A percentile compares a stretch with the other conserved stretches of the same genome.
phyloP scores from a whole-genome alignment of 2,329 filamentous ascomycete genomes.

The Diaporthe caulivora region DNA sequence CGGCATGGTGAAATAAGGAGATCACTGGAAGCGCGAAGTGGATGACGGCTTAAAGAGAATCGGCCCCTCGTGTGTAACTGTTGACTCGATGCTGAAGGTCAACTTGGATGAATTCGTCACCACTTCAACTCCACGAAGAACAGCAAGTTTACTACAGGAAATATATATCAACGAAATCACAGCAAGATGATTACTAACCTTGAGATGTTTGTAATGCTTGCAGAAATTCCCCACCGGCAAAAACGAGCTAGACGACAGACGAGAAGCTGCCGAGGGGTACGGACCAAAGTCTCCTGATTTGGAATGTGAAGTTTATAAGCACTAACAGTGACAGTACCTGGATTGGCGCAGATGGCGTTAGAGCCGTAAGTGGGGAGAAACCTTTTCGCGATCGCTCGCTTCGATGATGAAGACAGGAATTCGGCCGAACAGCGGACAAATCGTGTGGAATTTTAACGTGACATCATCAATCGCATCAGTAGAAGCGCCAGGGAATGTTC shows the following conservation, averaged over 20 bases:
- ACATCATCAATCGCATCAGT: conserved; percentile 3
- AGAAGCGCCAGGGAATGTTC: conserved; percentile 6
- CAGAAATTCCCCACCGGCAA: neutral
- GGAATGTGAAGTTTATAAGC: neutral
- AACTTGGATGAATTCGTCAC: neutral
- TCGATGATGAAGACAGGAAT: neutral
- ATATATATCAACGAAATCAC: conserved; percentile 1
- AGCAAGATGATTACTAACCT: conserved; percentile 4
- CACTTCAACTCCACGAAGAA: neutral
- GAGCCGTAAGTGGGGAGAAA: conserved; percentile 5
- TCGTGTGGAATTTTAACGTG: neutral
- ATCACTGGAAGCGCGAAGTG: neutral
- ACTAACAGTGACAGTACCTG: neutral
- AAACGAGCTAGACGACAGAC: neutral
- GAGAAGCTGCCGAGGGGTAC: neutral
- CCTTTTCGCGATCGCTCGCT: neutral
- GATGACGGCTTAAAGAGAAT: neutral
- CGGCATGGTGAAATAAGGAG: conserved; percentile 16
- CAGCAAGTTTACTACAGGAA: neutral
- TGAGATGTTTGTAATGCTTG: neutral
- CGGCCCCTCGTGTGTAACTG: neutral
- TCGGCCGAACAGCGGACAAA: conserved; percentile 25
- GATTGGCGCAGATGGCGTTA: neutral
- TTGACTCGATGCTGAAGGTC: neutral
- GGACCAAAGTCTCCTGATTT: neutral